Conservation (phyloP, 345 rosid species). For the Euphorbia tirucalli region DNA sequence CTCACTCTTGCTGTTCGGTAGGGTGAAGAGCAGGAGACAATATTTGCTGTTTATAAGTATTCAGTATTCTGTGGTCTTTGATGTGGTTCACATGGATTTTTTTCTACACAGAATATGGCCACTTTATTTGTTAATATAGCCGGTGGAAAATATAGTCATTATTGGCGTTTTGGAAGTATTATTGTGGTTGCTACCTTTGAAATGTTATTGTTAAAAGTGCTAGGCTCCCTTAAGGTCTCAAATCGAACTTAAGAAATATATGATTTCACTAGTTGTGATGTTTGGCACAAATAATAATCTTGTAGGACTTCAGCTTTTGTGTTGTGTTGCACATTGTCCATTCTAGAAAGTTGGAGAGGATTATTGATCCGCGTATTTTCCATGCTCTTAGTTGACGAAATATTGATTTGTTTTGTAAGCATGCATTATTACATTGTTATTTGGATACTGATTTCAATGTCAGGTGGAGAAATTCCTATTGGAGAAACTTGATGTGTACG, state of each 20-base stretch:
- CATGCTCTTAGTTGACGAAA: background rate
- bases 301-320: no score
- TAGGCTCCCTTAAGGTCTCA: no score
- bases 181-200: background rate
- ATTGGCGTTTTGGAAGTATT: background rate
- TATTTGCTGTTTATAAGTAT: background rate
- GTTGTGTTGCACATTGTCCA: background rate
- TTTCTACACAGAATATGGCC: background rate
- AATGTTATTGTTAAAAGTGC: no score
- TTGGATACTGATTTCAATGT: slow-evolving; percentile 11
- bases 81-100: background rate
- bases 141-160: background rate
- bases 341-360: background rate
- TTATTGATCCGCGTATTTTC: background rate
- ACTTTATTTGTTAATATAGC: background rate
- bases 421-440: background rate
- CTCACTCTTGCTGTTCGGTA: background rate
- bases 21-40: background rate
- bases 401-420: background rate
- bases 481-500: slow-evolving; percentile 77
- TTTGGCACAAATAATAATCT: background rate
- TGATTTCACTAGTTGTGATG: no score
- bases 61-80: background rate
- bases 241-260: no score
- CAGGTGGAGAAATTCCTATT: slow-evolving; percentile 75